Evolutionary conservation across 2,329 filamentous ascomycete species (phyloP).

Genomic region (Xylaria hypoxylon): DNA sequence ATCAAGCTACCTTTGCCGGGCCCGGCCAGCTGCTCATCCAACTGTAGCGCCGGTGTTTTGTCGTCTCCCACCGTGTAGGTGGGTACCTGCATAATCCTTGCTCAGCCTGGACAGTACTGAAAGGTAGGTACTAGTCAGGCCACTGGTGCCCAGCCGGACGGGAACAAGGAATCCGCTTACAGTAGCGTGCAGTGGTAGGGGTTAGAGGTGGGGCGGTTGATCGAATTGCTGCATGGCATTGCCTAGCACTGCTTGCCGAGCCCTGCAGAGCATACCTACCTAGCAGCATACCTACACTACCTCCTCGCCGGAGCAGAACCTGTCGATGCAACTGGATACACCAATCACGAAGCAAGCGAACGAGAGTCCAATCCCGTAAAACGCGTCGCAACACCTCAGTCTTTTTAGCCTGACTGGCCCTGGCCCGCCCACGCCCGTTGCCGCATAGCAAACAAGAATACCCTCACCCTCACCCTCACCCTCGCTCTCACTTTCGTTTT

Average conservation of each 20-base stretch:
- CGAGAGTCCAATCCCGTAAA: conserved; percentile 25
- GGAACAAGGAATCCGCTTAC: conserved; percentile 37
- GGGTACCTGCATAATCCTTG: conserved; percentile 38
- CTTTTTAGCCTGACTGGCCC: conserved; percentile 40
- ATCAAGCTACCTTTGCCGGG: conserved; percentile 12
- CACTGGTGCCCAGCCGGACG: conserved; percentile 37
- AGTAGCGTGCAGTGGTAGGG: conserved; percentile 33
- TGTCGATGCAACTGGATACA: conserved; percentile 25
- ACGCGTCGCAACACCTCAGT: conserved; percentile 34
- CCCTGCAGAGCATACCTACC: conserved; percentile 15
- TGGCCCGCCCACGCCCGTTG: conserved; percentile 22
- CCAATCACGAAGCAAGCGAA: conserved; percentile 35
- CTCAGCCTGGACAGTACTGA: conserved; percentile 21
- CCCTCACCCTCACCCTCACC: conserved; percentile 9
- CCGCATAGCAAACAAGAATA: conserved; percentile 36
- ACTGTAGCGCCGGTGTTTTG: conserved; percentile 23
- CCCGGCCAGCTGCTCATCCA: conserved; percentile 18
- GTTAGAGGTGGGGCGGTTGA: conserved; percentile 21
- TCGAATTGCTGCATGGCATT: conserved; percentile 24
- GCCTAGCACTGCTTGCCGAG: conserved; percentile 12
- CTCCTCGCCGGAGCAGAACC: no score
- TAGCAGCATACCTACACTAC: not conserved
- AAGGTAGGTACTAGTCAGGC: no score
- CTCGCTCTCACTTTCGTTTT: conserved; percentile 20
- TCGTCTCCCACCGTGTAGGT: conserved; percentile 9